Conservation (phyloP, 2,329 filamentous ascomycete genomes). For the Paracamarosporium sp. region DNA sequence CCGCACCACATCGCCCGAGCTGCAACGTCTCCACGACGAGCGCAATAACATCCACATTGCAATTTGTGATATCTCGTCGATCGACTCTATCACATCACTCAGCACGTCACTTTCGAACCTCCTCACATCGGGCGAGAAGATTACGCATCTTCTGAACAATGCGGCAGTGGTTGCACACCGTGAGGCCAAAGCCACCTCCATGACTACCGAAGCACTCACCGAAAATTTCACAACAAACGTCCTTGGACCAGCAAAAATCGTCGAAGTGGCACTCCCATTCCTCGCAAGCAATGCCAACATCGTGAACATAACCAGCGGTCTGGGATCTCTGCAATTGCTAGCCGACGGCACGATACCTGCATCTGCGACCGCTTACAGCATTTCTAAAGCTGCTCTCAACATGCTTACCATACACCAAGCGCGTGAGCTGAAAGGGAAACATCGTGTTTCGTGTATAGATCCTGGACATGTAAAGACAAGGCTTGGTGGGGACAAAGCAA, state of each 20-base stretch:
- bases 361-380: slow-evolving; percentile 10
- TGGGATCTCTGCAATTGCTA: slow-evolving; percentile 10
- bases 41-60: slow-evolving; percentile 9
- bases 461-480: slow-evolving; percentile 15
- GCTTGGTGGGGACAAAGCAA: slow-evolving; percentile 11
- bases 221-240: slow-evolving; percentile 43
- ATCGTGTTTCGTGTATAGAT: slow-evolving; percentile 10
- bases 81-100: slow-evolving; percentile 3
- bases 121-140: slow-evolving; percentile 2
- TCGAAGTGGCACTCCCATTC: slow-evolving; percentile 45
- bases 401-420: slow-evolving; percentile 16
- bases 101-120: slow-evolving; percentile 2
- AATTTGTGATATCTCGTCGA: slow-evolving; percentile 14
- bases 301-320: slow-evolving; percentile 44
- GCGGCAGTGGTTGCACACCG: slow-evolving; percentile 5
- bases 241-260: slow-evolving; percentile 47
- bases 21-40: slow-evolving; percentile 2
- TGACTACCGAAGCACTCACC: slow-evolving; percentile 5
- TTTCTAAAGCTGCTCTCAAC: slow-evolving; percentile 14
- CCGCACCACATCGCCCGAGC: slow-evolving; percentile 7
- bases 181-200: not conserved
- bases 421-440: slow-evolving; percentile 8
- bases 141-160: slow-evolving; percentile 16
- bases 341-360: not conserved
- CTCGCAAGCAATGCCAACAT: slow-evolving; percentile 40